phyloP scores from a whole-genome alignment of 768 basidiomycete species.

The Cystofilobasidium macerans region DNA sequence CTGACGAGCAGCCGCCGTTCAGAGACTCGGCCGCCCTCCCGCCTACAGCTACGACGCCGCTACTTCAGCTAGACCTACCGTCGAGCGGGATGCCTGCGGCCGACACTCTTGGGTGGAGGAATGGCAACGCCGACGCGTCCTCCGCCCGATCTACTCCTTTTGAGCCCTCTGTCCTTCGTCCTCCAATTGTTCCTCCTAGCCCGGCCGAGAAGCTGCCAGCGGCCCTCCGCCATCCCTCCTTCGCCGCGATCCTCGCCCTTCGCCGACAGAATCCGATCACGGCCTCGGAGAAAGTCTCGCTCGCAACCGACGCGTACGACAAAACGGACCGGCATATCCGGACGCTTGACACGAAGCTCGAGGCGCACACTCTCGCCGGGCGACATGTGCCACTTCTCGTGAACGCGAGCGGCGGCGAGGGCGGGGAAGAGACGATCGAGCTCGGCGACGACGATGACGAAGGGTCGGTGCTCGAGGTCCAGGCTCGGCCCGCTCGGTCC shows the following conservation, averaged over 20 bases:
- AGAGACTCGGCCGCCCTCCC: no score
- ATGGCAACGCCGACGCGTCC: no score
- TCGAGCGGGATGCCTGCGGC: no score
- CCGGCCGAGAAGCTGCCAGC: no score
- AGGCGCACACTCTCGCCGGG: neutral
- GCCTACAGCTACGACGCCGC: no score
- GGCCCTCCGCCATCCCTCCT: neutral
- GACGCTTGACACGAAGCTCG: neutral
- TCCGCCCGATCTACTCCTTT: no score
- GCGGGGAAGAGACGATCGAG: neutral
- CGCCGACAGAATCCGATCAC: neutral
- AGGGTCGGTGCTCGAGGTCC: neutral
- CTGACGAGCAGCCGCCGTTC: no score
- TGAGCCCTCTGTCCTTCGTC: no score
- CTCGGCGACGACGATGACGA: neutral
- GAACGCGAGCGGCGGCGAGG: neutral
- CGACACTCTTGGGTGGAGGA: no score
- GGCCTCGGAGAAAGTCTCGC: neutral
- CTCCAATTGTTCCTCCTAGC: no score
- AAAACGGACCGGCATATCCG: slow-evolving; percentile 6
- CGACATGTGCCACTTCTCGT: neutral
- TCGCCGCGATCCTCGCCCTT: neutral
- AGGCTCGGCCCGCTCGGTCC: no score
- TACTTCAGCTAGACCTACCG: no score
- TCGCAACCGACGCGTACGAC: neutral